Conservation (phyloP, 305 asterid species). For the Andrographis paniculata region DNA sequence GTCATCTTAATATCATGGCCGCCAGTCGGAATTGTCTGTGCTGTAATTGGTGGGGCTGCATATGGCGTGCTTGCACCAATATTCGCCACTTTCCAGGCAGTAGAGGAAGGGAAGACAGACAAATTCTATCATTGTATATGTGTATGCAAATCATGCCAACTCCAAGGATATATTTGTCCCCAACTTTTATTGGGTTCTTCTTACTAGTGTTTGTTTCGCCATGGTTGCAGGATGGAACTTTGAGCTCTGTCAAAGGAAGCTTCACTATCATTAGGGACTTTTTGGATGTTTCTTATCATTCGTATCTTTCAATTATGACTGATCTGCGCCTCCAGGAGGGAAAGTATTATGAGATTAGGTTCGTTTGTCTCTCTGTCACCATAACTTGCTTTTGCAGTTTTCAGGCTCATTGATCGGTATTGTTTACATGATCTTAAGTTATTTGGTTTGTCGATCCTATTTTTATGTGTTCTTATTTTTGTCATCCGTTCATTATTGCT, state of each 20-base stretch:
- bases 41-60: conserved; percentile 59
- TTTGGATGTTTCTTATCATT: conserved; percentile 56
- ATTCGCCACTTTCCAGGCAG: conserved; percentile 79
- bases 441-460: too few species aligned
- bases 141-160: conserved; percentile 28
- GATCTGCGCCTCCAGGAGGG: conserved; percentile 56
- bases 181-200: too few species aligned
- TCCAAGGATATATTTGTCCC: too few species aligned
- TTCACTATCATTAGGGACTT: conserved; percentile 69
- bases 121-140: conserved; percentile 62
- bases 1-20: conserved; percentile 52
- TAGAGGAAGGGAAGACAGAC: conserved; percentile 60
- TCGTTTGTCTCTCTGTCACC: not conserved
- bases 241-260: conserved; percentile 59
- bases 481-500: too few species aligned
- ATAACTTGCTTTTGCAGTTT: not conserved
- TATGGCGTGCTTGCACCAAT: conserved; percentile 85
- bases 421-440: too few species aligned
- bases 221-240: conserved; percentile 76
- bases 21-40: conserved; percentile 42
- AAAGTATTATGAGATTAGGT: conserved; percentile 65
- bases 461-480: too few species aligned
- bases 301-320: conserved; percentile 70
- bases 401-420: not conserved
- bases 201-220: conserved; percentile 25